Evolutionary conservation across 1,139 yeast genomes (phyloP).

Genomic region (Lodderomyces jiufengensis): DNA sequence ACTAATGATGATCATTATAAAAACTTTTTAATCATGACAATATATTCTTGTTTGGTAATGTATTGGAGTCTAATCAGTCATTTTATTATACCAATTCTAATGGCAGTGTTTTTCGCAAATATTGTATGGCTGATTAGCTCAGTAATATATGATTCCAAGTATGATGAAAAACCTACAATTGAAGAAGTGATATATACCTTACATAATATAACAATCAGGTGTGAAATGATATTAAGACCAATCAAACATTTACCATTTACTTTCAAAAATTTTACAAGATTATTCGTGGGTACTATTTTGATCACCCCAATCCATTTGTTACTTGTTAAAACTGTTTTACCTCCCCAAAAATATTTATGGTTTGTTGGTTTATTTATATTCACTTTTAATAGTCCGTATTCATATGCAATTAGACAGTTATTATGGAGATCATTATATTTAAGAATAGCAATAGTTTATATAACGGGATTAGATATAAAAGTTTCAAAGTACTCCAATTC

Average conservation of each 20-base stretch:
- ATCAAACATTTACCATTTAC: constrained; percentile 30
- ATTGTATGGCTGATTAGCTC: constrained; percentile 47
- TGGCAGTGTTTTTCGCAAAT: constrained; percentile 35
- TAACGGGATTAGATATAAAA: constrained; percentile 45
- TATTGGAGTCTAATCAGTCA: constrained; percentile 42
- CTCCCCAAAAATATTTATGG: constrained; percentile 36
- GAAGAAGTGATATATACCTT: constrained; percentile 54
- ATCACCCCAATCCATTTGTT: constrained; percentile 49
- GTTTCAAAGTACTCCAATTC: constrained; percentile 17
- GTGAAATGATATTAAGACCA: constrained; percentile 44
- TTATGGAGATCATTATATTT: constrained; percentile 54
- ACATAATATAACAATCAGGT: constrained; percentile 46
- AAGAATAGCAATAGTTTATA: constrained; percentile 37
- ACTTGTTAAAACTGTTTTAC: constrained; percentile 31
- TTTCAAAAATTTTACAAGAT: constrained; percentile 25
- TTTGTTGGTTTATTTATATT: constrained; percentile 36
- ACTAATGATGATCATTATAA: constrained; percentile 50
- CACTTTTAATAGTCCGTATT: constrained; percentile 55
- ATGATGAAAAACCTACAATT: constrained; percentile 50
- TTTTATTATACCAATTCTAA: constrained; percentile 36
- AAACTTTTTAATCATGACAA: constrained; percentile 42
- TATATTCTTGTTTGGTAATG: constrained; percentile 38
- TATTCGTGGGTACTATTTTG: constrained; percentile 29
- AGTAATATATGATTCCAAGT: constrained; percentile 39
- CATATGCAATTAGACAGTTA: constrained; percentile 45